A percentile compares a stretch with the other conserved stretches of the same genome.
Conservation (phyloP, 2,329 filamentous ascomycete genomes). For the Chrysoporthe austroafricana region DNA sequence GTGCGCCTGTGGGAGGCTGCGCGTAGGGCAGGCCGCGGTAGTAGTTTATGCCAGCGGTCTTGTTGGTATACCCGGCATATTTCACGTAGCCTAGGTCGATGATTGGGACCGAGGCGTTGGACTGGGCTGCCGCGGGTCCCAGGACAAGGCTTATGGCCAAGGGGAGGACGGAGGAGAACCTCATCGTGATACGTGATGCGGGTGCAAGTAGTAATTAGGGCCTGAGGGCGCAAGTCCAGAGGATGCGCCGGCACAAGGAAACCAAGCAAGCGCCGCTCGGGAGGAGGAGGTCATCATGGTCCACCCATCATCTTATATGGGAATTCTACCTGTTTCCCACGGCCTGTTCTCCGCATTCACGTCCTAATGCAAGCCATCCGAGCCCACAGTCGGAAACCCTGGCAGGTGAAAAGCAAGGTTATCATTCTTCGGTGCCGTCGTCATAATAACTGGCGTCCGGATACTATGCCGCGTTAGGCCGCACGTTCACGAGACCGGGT, state of each 20-base stretch:
- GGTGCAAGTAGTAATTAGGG: too few relatives aligned
- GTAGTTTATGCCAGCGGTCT: conserved; percentile 19
- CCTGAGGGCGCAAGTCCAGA: too few relatives aligned
- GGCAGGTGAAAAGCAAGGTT: background rate
- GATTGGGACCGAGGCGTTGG: conserved; percentile 4
- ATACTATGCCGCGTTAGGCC: too few relatives aligned
- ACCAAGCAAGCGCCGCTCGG: too few relatives aligned
- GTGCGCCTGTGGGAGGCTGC: background rate
- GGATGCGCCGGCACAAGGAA: too few relatives aligned
- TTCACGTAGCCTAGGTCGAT: conserved; percentile 21
- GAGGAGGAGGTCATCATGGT: too few relatives aligned
- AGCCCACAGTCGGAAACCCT: background rate
- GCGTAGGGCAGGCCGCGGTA: conserved; percentile 17
- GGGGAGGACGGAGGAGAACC: background rate
- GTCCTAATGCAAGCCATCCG: background rate
- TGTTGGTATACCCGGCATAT: conserved; percentile 18
- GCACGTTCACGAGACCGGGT: too few relatives aligned
- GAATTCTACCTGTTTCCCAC: background rate
- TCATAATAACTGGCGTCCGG: too few relatives aligned
- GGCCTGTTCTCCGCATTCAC: background rate
- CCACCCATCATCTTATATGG: background rate
- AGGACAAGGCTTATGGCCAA: background rate
- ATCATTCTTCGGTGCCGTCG: too few relatives aligned
- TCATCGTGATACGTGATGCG: background rate
- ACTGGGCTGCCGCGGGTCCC: background rate